A percentile compares a stretch with the other conserved stretches of the same genome.
Evolutionary conservation across 1,139 yeast genomes (phyloP).

Genomic region (Diutina scorzettiae): DNA sequence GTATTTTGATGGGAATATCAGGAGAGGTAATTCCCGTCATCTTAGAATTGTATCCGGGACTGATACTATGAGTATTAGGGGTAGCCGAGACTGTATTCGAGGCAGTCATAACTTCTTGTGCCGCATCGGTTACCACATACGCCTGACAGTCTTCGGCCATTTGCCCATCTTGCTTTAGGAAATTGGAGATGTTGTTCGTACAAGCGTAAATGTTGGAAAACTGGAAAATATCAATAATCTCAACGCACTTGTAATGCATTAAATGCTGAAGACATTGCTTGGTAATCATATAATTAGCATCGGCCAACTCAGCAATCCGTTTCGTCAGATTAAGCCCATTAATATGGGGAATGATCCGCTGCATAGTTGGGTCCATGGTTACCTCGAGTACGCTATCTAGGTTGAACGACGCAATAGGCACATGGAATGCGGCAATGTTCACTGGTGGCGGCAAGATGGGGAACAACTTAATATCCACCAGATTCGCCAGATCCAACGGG

Average conservation of each 20-base stretch:
- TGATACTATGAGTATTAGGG: not conserved
- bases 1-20: slow-evolving; percentile 25
- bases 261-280: slow-evolving; percentile 85
- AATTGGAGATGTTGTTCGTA: slow-evolving; percentile 61
- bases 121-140: slow-evolving; percentile 27
- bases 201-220: slow-evolving; percentile 84
- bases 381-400: slow-evolving; percentile 64
- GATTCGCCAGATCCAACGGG: slow-evolving; percentile 81
- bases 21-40: not conserved
- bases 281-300: slow-evolving; percentile 69
- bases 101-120: not conserved
- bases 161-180: slow-evolving; percentile 42
- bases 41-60: not conserved
- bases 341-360: slow-evolving; percentile 72
- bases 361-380: slow-evolving; percentile 96
- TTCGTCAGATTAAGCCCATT: slow-evolving; percentile 80
- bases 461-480: slow-evolving; percentile 83
- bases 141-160: slow-evolving; percentile 82
- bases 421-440: slow-evolving; percentile 60
- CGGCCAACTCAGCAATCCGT: slow-evolving; percentile 66
- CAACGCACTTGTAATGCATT: slow-evolving; percentile 78
- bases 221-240: slow-evolving; percentile 77
- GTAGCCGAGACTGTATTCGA: not conserved
- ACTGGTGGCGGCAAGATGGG: slow-evolving; percentile 84
- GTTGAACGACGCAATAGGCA: slow-evolving; percentile 77